Evolutionary conservation across 257 asterid species (phyloP), one percentile per base, ranked within the genome.

Genomic region (Fraxinus cuspidata): DNA sequence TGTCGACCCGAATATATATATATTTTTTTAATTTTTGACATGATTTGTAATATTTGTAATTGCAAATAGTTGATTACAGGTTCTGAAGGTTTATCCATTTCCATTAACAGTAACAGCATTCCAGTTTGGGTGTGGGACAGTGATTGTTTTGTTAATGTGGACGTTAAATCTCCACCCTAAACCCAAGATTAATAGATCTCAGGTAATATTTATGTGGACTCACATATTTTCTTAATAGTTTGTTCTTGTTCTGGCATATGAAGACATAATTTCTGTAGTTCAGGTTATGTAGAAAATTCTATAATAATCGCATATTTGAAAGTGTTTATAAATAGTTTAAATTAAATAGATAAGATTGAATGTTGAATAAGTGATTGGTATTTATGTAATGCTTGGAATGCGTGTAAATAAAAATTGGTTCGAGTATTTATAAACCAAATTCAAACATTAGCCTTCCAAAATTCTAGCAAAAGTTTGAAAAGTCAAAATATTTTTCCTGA

Each of bases 61-160:
- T 3, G 19, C 12, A 44, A 12, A 51, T 70, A 19, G 37, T 42
- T 70, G 35, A 34, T 53, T 80, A 71, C 86, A 90, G 96, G 93
- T 94, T 77, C 77, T 94, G 79, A 94, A 94, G 90, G 90, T 82
- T 40, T 94, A 67, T 82, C 94, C 95, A 15, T 90, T 81, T 77
- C 94, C 98, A 27, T 91, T 96, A 44, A 94, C 97, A 3, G 85
- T 94, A 74, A 89, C 97, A 0, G 96, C 96, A 28, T 90, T 89
- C 60, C 98, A 94, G 81, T 89, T 89, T 70, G 96, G 96, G 19
- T 94, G 98, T 73, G 98, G 98, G 66, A 87, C 94, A 0, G 63
- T 87, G 82, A 28, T 89, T 63, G 76, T 87, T 49, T 67, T 86
- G 31, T 79, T 90, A 16, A 92, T 94, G 97, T 92, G 98, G 98